phyloP scores from a whole-genome alignment of 1,284 basidiomycete species.

The Mrakiaceae sp. region DNA sequence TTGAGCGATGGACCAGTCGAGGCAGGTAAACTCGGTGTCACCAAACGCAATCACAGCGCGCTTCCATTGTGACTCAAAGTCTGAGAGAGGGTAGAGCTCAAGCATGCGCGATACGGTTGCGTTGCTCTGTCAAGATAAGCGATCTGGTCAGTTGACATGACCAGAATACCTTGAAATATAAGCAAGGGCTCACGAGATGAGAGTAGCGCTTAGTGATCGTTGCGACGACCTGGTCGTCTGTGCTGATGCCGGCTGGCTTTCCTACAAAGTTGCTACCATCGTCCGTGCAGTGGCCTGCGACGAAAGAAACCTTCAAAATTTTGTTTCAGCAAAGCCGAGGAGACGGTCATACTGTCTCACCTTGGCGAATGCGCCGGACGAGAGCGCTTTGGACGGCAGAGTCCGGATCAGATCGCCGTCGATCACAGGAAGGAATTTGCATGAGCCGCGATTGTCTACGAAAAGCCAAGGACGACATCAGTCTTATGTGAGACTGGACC shows the following conservation, averaged over 20 bases:
- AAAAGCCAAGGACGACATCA: slow-evolving; percentile 3
- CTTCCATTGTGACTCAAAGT: slow-evolving; percentile 18
- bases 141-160: neutral
- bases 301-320: slow-evolving; percentile 12
- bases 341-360: no score
- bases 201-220: slow-evolving; percentile 19
- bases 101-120: slow-evolving; percentile 18
- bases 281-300: slow-evolving; percentile 20
- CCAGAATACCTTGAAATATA: neutral
- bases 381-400: slow-evolving; percentile 16
- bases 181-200: slow-evolving; percentile 13
- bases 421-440: slow-evolving; percentile 20
- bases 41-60: slow-evolving; percentile 18
- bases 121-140: slow-evolving; percentile 8
- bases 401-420: slow-evolving; percentile 19
- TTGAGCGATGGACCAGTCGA: slow-evolving; percentile 18
- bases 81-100: slow-evolving; percentile 11
- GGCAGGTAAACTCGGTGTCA: slow-evolving; percentile 20
- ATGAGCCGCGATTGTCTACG: slow-evolving; percentile 17
- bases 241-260: slow-evolving; percentile 10
- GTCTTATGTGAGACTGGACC: neutral
- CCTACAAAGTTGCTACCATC: slow-evolving; percentile 20
- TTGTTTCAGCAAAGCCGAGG: neutral
- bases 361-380: slow-evolving; percentile 17
- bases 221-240: slow-evolving; percentile 16